Conservation (phyloP, 164 flowering plant species). For the Piper betle region DNA sequence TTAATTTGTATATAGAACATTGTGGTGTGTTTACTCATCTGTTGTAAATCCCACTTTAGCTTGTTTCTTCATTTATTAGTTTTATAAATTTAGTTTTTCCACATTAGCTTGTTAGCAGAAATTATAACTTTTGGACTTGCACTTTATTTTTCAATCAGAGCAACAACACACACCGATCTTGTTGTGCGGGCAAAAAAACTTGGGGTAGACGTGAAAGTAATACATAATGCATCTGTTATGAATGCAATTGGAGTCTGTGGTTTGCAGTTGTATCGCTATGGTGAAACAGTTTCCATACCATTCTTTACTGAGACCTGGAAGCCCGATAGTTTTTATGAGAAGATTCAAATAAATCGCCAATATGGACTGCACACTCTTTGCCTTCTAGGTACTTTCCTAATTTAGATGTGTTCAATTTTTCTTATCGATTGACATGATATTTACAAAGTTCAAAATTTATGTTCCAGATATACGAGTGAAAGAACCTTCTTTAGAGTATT, state of each 20-base stretch:
- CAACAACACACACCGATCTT: slow-evolving; percentile 87
- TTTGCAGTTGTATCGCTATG: slow-evolving; percentile 84
- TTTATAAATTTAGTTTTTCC: not conserved
- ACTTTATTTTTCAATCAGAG: slow-evolving; percentile 27
- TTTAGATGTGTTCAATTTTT: not conserved
- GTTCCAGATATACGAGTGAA: slow-evolving; percentile 81
- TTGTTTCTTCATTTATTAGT: no score
- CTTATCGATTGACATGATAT: not conserved
- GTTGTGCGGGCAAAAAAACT: slow-evolving; percentile 80
- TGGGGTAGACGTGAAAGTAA: slow-evolving; percentile 67
- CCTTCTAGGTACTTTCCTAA: slow-evolving; percentile 51
- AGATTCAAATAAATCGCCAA: slow-evolving; percentile 49
- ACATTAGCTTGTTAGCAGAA: not conserved
- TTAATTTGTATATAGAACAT: not conserved
- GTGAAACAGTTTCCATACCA: slow-evolving; percentile 89
- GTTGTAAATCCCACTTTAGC: not conserved
- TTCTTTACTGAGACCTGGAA: slow-evolving; percentile 92
- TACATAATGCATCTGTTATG: slow-evolving; percentile 93
- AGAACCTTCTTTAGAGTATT: slow-evolving; percentile 79
- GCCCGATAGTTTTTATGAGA: slow-evolving; percentile 91
- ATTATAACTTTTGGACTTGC: not conserved
- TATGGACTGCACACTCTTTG: slow-evolving; percentile 84
- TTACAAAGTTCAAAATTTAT: not conserved
- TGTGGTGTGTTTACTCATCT: not conserved
- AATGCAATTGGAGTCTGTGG: slow-evolving; percentile 95